Evolutionary conservation across 192 early-diverging fungal genomes (phyloP).

Genomic region (Dispira simplex): DNA sequence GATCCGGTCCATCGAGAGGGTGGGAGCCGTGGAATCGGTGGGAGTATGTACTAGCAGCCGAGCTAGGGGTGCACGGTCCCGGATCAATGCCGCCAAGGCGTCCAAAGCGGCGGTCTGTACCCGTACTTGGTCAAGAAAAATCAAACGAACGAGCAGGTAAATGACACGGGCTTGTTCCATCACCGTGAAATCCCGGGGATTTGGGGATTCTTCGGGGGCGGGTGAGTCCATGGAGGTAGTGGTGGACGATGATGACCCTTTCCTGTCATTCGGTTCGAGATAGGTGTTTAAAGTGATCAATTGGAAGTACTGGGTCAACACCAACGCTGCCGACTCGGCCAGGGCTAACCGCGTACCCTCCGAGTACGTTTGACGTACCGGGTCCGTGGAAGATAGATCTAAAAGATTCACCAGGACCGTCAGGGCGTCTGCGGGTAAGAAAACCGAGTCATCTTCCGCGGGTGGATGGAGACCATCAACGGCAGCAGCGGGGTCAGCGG

Average conservation of each 20-base stretch:
- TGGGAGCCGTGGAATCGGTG: not conserved
- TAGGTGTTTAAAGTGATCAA: not conserved
- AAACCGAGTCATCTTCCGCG: too few species aligned
- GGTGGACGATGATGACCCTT: not conserved
- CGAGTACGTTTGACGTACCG: too few species aligned
- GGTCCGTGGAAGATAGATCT: too few species aligned
- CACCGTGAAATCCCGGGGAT: not conserved
- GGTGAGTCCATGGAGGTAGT: not conserved
- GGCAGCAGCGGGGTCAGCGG: too few species aligned
- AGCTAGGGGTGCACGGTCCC: not conserved
- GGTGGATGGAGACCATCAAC: too few species aligned
- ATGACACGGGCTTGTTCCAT: not conserved
- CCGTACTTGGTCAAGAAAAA: not conserved
- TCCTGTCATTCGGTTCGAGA: not conserved
- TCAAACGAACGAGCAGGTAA: not conserved
- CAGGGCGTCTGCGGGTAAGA: too few species aligned
- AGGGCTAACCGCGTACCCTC: too few species aligned
- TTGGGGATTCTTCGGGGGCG: not conserved
- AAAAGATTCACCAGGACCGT: too few species aligned
- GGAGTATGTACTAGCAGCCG: not conserved
- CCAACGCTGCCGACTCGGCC: too few species aligned
- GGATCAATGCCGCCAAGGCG: constrained; percentile 4
- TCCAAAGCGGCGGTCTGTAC: constrained; percentile 5
- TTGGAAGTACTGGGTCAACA: too few species aligned
- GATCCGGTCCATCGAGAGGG: not conserved